Conservation (phyloP, 2,329 filamentous ascomycete species). For the Monosporascus sp. region DNA sequence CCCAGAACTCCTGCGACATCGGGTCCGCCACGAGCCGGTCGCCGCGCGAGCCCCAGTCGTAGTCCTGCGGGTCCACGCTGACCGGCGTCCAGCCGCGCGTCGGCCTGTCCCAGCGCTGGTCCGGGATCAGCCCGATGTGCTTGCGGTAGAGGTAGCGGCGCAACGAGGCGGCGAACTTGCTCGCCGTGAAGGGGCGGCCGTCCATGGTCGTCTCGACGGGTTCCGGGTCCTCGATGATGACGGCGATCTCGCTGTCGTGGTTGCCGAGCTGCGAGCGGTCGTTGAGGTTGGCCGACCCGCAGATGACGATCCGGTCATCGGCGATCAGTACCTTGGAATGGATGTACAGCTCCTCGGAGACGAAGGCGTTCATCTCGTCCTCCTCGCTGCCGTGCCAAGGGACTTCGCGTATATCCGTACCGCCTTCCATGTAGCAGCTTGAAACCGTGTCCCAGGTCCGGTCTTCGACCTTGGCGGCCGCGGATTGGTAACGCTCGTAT, state of each 20-base stretch:
- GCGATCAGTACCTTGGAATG: slow-evolving; percentile 88
- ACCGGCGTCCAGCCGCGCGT: slow-evolving; percentile 75
- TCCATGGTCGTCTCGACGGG: slow-evolving; percentile 68
- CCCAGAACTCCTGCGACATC: slow-evolving; percentile 60
- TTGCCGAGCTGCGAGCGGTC: slow-evolving; percentile 80
- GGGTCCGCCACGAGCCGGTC: slow-evolving; percentile 71
- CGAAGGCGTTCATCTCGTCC: slow-evolving; percentile 54
- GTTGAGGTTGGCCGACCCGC: slow-evolving; percentile 86
- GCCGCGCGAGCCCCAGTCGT: slow-evolving; percentile 64
- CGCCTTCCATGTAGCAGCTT: slow-evolving; percentile 77
- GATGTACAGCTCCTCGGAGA: slow-evolving; percentile 63
- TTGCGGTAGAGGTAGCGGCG: slow-evolving; percentile 86
- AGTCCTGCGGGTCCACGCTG: slow-evolving; percentile 62
- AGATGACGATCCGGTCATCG: slow-evolving; percentile 81
- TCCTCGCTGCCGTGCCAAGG: slow-evolving; percentile 52
- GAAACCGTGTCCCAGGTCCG: slow-evolving; percentile 70
- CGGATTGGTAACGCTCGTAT: slow-evolving; percentile 69
- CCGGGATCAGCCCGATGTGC: slow-evolving; percentile 76
- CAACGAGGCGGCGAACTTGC: slow-evolving; percentile 71
- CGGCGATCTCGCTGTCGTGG: slow-evolving; percentile 87
- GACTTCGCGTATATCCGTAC: slow-evolving; percentile 58
- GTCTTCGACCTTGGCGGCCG: slow-evolving; percentile 50
- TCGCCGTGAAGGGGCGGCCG: slow-evolving; percentile 65
- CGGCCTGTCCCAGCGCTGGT: slow-evolving; percentile 63
- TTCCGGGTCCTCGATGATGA: slow-evolving; percentile 75